Conservation (phyloP, 768 basidiomycete species). For the Exsudoporus frostii region DNA sequence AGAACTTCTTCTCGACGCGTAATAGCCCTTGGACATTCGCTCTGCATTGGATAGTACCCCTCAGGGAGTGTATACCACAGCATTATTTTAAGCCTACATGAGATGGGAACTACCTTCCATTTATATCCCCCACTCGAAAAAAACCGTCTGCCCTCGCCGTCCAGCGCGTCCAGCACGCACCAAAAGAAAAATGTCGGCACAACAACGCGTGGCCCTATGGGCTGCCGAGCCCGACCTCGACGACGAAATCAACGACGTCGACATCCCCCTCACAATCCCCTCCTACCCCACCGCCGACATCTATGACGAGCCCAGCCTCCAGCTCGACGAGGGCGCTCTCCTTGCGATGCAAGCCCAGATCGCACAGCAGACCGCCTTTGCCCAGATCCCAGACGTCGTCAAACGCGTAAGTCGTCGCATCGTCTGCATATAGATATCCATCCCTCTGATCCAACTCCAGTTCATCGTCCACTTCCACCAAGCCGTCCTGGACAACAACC, state of each 20-base stretch:
- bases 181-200: conserved; percentile 41
- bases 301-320: conserved; percentile 43
- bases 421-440: not conserved
- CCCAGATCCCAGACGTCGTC: conserved; percentile 83
- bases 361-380: conserved; percentile 77
- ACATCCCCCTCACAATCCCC: conserved; percentile 41
- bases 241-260: conserved; percentile 68
- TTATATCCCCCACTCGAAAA: not conserved
- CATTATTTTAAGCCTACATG: no score
- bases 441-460: conserved; percentile 25
- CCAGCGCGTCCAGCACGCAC: not conserved
- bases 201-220: conserved; percentile 71
- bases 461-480: conserved; percentile 96
- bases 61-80: no score
- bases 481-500: conserved; percentile 88
- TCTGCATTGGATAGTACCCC: no score
- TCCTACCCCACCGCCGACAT: conserved; percentile 27
- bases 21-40: no score
- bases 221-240: conserved; percentile 78
- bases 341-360: conserved; percentile 79
- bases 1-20: no score
- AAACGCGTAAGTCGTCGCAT: conserved; percentile 60
- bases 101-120: conserved; percentile 20
- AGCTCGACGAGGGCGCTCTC: conserved; percentile 68
- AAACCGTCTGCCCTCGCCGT: not conserved